Evolutionary conservation across 2,329 filamentous ascomycete genomes (phyloP), one percentile per base, ranked within the genome.

Genomic region (Didymella sp.): DNA sequence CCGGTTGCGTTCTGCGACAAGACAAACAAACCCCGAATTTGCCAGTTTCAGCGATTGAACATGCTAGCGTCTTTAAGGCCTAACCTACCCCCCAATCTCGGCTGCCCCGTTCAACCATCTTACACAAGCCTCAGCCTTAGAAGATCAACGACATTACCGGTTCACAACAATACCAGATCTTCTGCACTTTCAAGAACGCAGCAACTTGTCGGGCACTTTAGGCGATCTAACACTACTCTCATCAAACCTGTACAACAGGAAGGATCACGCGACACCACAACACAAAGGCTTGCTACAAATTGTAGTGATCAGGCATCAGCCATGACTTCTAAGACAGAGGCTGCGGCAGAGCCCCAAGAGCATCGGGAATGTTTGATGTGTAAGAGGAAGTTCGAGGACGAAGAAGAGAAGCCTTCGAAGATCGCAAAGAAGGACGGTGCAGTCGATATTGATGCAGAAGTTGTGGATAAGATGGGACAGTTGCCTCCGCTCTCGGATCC

Each of bases 381-480:
- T 46, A 57, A 59, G 31, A 45, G 52, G 13, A 47, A 44, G 22
- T 48, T 37, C 12, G 37, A 49, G 4, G 38, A 51, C 6, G 28
- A 51, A 15, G 54, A 55, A 27, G 48, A 58, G 15, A 49, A 58
- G 35, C 27, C 40, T 5, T 12, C 35, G 17, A 50, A 50, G 30
- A 9, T 30, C 4, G 44, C 50, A 2, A 11, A 19, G 1, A 52
- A 43, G 12, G 30, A 24, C 5, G 44, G 25, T n/a, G 40, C 38
- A 12, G 53, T 61, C 11, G 49, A 69, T 55, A 61, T 71, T 13
- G 68, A 73, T 51, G 54, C 21, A n/a, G 45, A 40, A 4, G 57
- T 71, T 15, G 56, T 45, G 7, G 68, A 70, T 47, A 55, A 24
- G 21, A n/a, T 56, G 35, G 43, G 62, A 35, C 70, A 69, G 38